Base-by-base conservation (phyloP, 805 yeast species). In the Spencermartinsiella europaea region DNA sequence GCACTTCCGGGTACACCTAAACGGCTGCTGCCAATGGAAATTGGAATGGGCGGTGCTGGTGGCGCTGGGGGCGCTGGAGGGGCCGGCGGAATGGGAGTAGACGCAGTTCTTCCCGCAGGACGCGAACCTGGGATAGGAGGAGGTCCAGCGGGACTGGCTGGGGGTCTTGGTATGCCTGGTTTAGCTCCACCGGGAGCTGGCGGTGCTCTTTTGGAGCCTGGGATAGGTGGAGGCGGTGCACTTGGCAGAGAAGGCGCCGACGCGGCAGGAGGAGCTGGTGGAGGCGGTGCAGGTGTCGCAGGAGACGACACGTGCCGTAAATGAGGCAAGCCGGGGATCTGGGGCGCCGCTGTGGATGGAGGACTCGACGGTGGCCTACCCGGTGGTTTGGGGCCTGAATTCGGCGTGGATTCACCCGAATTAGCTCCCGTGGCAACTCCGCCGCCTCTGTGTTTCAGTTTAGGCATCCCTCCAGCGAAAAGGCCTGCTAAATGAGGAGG, bases 401-500 rank as follows among this genome's bases (percentile, higher is more conserved):
- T 42, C 2, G 56, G 53, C 10, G 51, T 45, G 3, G 51, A 42
- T 19, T 12, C 41, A 46, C 19, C 42, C 39, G 17, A 45, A 40
- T 44, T 44, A 4, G 49, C 47, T 1, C 55, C 47, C 12, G 50
- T 48, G 14, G 52, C 55, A 22, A 58, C 46, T 2, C 62, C 61
- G 14, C 68, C 68, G n/a, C 59, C 63, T 33, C 72, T 59, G 48
- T 75, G 76, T 48, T 76, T 79, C 50, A 85, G 70, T 57, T 83
- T 83, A 5, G 95, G 93, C 64, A 86, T 73, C 1, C 95, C 95
- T 4, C 83, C 86, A 2, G 93, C 88, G 65, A 83, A 81, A 14
- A 83, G 71, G 43, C 80, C 83, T 15, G 85, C 87, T 54, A 82
- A 65, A 58, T 51, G 49, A 35, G 39, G 62, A 52, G 40, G 57